Evolutionary conservation across 2,329 filamentous ascomycete genomes (phyloP).

Genomic region (Pseudogymnoascus sp.): DNA sequence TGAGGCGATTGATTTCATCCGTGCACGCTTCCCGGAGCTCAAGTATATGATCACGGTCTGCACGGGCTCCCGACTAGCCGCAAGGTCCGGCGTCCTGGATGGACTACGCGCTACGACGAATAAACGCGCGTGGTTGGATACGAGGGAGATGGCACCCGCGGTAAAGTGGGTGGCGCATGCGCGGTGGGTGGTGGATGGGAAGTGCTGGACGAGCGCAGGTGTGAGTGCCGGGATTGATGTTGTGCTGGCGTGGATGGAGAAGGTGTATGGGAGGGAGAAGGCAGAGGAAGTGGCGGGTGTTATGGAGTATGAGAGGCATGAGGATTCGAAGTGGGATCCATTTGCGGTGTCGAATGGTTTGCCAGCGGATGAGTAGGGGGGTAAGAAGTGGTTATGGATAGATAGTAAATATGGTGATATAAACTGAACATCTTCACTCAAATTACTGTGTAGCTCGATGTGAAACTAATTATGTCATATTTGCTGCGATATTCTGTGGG

Average conservation of each 20-base stretch:
- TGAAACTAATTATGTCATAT: not conserved
- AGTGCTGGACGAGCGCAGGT: conserved; percentile 59
- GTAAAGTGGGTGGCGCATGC: conserved; percentile 55
- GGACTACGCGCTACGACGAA: conserved; percentile 58
- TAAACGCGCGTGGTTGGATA: conserved; percentile 48
- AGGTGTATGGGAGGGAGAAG: conserved; percentile 45
- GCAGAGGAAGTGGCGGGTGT: conserved; percentile 41
- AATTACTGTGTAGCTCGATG: not conserved
- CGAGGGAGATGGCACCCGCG: conserved; percentile 39
- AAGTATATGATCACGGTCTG: conserved; percentile 57
- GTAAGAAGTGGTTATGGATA: not conserved
- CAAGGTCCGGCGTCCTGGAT: conserved; percentile 52
- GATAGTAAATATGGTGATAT: not conserved
- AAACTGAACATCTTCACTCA: not conserved
- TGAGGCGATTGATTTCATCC: conserved; percentile 39
- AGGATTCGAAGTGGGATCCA: conserved; percentile 43
- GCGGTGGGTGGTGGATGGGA: conserved; percentile 58
- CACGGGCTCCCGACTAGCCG: conserved; percentile 54
- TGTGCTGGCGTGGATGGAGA: conserved; percentile 48
- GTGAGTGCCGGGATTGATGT: conserved; percentile 57
- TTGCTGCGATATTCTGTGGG: not conserved
- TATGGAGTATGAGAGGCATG: conserved; percentile 52
- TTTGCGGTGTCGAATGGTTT: conserved; percentile 37
- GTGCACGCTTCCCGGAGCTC: conserved; percentile 37
- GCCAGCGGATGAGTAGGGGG: not conserved